Percentiles rank a stretch among this genome's conserved stretches.
phyloP scores from a whole-genome alignment of 768 basidiomycete species.

The Leccinum pellstonianum region DNA sequence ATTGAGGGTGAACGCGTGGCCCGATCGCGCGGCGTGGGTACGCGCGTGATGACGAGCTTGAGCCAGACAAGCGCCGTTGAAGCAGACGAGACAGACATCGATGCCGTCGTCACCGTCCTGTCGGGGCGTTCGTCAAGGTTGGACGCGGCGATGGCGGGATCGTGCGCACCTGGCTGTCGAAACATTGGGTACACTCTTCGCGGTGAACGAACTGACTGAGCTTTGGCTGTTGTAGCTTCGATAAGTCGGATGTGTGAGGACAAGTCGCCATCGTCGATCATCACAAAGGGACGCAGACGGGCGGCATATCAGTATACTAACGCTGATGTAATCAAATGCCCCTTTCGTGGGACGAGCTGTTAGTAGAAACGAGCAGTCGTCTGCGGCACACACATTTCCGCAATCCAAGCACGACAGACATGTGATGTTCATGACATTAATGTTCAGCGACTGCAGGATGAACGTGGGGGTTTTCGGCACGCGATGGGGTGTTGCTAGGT shows the following conservation, averaged over 20 bases:
- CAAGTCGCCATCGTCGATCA: conserved; percentile 36
- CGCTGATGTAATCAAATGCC: too few species aligned
- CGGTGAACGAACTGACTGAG: conserved; percentile 75
- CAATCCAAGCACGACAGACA: too few species aligned
- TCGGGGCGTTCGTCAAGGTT: background rate
- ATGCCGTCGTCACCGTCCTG: conserved; percentile 76
- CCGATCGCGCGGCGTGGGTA: conserved; percentile 68
- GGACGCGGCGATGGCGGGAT: conserved; percentile 6
- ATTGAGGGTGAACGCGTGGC: conserved; percentile 78
- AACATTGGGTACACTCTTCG: conserved; percentile 97
- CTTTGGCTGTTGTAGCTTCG: conserved; percentile 52
- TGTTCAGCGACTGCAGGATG: too few species aligned
- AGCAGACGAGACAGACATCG: conserved; percentile 89
- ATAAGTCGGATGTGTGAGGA: conserved; percentile 51
- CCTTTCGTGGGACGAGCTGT: background rate
- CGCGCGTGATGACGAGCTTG: conserved; percentile 65
- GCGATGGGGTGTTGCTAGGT: too few species aligned
- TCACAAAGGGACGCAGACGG: too few species aligned
- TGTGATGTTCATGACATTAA: too few species aligned
- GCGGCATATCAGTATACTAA: too few species aligned
- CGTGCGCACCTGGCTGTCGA: conserved; percentile 77
- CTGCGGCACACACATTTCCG: too few species aligned
- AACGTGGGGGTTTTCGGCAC: too few species aligned
- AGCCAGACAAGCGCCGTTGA: conserved; percentile 86
- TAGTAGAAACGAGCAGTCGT: too few species aligned